These are phyloP conservation scores for Sporothrix phasma DNA, from an alignment of 2,329 filamentous ascomycete species.

Conservation along the genomic window DNA sequence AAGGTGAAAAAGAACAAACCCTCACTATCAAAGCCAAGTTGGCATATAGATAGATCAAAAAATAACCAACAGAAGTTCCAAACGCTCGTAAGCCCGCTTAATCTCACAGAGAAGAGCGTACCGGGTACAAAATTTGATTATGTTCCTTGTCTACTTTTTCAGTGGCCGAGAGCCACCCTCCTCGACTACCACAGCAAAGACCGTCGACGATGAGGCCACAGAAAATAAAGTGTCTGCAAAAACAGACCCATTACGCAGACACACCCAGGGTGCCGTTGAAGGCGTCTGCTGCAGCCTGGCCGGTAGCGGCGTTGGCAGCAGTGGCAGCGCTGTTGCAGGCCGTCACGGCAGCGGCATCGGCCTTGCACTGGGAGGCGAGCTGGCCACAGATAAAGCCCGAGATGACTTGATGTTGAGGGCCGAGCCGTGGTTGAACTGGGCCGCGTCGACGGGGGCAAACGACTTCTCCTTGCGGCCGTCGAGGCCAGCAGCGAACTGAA, in stretches of 20 bases:
- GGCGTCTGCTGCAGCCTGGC: conserved; percentile 31
- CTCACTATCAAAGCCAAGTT: not conserved
- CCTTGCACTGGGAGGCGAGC: conserved; percentile 29
- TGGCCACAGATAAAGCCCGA: conserved; percentile 31
- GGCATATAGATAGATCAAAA: not conserved
- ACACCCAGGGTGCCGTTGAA: conserved; percentile 32
- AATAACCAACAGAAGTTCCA: not conserved
- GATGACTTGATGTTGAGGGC: conserved; percentile 31
- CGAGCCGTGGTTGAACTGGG: conserved; percentile 43
- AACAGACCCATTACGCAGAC: conserved; percentile 16
- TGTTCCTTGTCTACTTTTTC: not conserved
- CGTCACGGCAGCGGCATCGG: conserved; percentile 24
- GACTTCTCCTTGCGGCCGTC: conserved; percentile 37
- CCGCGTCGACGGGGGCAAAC: conserved; percentile 31
- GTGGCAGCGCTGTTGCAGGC: conserved; percentile 26
- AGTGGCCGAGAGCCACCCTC: too few relatives aligned
- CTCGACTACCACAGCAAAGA: not conserved
- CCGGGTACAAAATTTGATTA: not conserved
- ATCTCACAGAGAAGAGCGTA: not conserved
- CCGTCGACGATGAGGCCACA: not conserved
- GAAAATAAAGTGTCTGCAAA: not conserved
- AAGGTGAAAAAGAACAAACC: too few relatives aligned
- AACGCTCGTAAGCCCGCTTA: not conserved
- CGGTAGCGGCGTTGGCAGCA: conserved; percentile 25
- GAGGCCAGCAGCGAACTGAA: conserved; percentile 38